Evolutionary conservation across 768 basidiomycete genomes (phyloP).

Genomic region (Lyophyllum atratum): DNA sequence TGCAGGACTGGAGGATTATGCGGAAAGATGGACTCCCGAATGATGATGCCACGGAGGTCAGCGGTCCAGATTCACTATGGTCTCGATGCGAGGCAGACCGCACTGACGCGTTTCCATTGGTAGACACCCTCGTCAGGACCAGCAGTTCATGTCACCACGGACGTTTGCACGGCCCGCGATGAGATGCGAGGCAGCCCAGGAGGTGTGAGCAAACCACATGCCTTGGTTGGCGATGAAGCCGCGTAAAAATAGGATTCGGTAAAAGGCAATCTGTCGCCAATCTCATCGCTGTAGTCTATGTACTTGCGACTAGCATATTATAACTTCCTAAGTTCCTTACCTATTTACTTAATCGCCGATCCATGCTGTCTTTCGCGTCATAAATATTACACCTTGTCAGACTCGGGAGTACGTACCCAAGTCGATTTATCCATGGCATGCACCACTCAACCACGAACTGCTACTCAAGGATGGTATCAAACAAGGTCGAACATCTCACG

Average conservation of each 20-base stretch:
- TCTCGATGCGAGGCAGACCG: not conserved
- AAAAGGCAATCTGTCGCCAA: not conserved
- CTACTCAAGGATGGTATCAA: too few species aligned
- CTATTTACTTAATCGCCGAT: too few species aligned
- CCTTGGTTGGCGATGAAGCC: not conserved
- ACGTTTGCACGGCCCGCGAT: constrained; percentile 9
- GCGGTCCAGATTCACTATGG: not conserved
- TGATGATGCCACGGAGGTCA: not conserved
- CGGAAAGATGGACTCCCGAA: not conserved
- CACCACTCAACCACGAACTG: too few species aligned
- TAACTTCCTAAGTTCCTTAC: too few species aligned
- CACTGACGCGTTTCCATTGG: not conserved
- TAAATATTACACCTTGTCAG: too few species aligned
- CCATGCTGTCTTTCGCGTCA: too few species aligned
- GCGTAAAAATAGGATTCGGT: not conserved
- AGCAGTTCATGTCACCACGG: constrained; percentile 8
- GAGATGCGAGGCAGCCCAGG: not conserved
- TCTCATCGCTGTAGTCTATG: too few species aligned
- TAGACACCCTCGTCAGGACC: not conserved
- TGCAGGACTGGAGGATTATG: constrained; percentile 9
- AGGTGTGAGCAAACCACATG: not conserved
- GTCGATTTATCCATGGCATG: too few species aligned
- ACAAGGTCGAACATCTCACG: too few species aligned
- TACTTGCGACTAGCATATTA: too few species aligned
- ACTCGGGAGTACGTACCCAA: too few species aligned